Conservation (phyloP, 2,329 filamentous ascomycete species). For the Calonectria naviculata region DNA sequence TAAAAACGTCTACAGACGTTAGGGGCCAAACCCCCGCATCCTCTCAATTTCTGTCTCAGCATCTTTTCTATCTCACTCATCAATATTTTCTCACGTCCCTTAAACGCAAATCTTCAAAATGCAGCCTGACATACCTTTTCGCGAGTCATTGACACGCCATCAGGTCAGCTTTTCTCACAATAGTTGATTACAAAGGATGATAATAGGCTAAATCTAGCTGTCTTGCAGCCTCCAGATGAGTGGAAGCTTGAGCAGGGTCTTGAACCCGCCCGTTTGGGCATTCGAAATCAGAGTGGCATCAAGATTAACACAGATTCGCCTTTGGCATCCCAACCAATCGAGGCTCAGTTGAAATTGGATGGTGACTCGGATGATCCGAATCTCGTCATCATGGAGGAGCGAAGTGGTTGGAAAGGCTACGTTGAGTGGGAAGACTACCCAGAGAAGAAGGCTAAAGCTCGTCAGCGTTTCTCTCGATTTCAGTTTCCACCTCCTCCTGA, state of each 20-base stretch:
- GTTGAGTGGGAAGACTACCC: constrained; percentile 79
- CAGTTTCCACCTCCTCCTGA: constrained; percentile 56
- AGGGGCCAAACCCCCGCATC: neutral
- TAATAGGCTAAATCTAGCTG: neutral
- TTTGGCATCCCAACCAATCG: neutral
- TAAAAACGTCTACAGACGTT: neutral
- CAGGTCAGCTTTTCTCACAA: neutral
- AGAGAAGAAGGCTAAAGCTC: constrained; percentile 71
- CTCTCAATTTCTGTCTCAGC: too few species aligned
- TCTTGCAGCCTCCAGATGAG: constrained; percentile 52
- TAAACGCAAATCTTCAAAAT: neutral
- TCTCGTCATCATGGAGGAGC: constrained; percentile 44
- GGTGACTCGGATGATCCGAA: neutral
- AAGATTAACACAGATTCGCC: neutral
- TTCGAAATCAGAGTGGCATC: neutral
- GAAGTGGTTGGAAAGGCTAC: constrained; percentile 49
- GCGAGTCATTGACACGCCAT: neutral
- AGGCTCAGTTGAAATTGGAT: neutral
- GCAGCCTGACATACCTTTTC: neutral
- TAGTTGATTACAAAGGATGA: neutral
- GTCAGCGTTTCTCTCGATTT: constrained; percentile 55
- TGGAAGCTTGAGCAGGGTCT: constrained; percentile 66
- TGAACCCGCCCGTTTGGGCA: neutral
- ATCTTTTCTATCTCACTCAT: neutral
- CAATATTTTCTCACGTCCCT: too few species aligned